These are phyloP conservation scores for Viridothelium virens DNA, from an alignment of 495 filamentous ascomycete species.

Conservation along the genomic window DNA sequence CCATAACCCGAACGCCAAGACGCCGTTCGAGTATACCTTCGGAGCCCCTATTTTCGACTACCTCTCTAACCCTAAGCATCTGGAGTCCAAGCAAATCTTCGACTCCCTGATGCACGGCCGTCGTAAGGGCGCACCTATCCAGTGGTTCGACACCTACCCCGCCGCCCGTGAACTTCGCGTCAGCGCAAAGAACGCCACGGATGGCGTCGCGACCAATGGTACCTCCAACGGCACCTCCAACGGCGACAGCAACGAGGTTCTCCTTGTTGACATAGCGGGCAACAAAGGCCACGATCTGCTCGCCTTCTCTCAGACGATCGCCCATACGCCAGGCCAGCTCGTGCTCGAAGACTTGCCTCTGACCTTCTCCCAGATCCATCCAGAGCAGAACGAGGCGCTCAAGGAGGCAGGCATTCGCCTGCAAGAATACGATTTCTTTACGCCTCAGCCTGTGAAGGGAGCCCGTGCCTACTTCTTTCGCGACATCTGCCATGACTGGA, in stretches of 20 bases:
- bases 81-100: slow-evolving; percentile 10
- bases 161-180: not conserved
- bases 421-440: slow-evolving; percentile 21
- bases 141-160: slow-evolving; percentile 19
- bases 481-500: slow-evolving; percentile 22
- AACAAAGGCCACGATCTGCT: slow-evolving; percentile 16
- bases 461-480: slow-evolving; percentile 20
- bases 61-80: slow-evolving; percentile 1
- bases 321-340: slow-evolving; percentile 8
- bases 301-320: slow-evolving; percentile 9
- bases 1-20: not conserved
- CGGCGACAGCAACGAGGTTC: not conserved
- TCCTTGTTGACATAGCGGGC: slow-evolving; percentile 19
- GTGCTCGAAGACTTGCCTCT: slow-evolving; percentile 19
- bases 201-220: not conserved
- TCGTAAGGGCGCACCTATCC: not conserved
- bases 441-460: slow-evolving; percentile 19
- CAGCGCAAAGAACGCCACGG: not conserved
- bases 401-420: slow-evolving; percentile 6
- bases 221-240: not conserved
- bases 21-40: slow-evolving; percentile 17
- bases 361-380: not conserved
- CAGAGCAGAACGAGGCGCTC: not conserved
- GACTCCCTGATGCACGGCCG: slow-evolving; percentile 16
- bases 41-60: slow-evolving; percentile 15